Evolutionary conservation across 257 asterid genomes (phyloP).

Genomic region (Solanum piurae): DNA sequence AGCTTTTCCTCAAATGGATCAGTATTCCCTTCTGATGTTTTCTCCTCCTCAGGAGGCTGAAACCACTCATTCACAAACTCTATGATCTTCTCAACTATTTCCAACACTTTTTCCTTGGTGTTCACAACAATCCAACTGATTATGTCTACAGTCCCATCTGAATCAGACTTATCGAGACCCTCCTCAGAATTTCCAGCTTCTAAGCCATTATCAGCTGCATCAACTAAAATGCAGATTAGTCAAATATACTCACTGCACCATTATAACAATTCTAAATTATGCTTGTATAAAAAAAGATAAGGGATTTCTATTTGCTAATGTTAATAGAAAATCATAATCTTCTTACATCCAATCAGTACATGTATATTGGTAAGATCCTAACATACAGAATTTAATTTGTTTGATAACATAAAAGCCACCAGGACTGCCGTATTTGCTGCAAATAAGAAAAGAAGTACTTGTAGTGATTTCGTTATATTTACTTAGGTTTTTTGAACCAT

Average conservation of each 20-base stretch:
- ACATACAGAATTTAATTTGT: not conserved
- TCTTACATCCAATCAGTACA: not conserved
- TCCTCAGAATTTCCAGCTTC: conserved; percentile 6
- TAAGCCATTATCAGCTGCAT: conserved; percentile 15
- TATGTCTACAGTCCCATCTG: conserved; percentile 11
- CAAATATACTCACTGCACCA: not conserved
- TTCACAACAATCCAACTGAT: conserved; percentile 29
- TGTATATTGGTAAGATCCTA: not conserved
- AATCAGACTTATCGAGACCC: conserved; percentile 12
- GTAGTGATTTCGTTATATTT: not conserved
- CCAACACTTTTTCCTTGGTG: conserved; percentile 32
- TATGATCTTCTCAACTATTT: conserved; percentile 29
- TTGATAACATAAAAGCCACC: not conserved
- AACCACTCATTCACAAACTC: conserved; percentile 28
- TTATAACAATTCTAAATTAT: not conserved
- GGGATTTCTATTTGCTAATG: not conserved
- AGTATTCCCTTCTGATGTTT: not conserved
- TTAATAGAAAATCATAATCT: not conserved
- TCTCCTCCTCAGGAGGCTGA: conserved; percentile 7
- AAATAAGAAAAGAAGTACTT: not conserved
- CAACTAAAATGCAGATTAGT: not conserved
- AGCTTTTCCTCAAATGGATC: conserved; percentile 31
- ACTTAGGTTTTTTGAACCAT: not conserved
- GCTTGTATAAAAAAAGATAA: not conserved
- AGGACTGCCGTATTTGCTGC: not conserved